Percentiles rank a stretch among this genome's conserved stretches.
Conservation (phyloP, 139 green algal genomes). For the Chlorella sp. region DNA sequence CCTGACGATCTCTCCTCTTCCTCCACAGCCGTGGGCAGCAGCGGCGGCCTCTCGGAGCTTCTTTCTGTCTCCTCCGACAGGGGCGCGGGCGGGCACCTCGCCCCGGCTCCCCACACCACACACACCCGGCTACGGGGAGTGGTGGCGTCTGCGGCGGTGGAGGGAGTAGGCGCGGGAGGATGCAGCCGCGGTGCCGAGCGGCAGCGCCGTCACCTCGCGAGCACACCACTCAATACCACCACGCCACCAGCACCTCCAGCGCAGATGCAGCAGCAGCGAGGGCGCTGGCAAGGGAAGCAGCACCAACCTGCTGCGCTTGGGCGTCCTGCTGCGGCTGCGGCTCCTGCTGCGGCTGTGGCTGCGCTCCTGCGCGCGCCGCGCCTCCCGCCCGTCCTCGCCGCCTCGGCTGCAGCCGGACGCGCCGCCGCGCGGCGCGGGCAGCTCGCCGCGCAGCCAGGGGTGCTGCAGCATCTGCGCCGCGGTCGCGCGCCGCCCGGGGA, state of each 20-base stretch:
- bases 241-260: not conserved
- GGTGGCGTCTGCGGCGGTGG: not conserved
- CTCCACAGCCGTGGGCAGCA: too few relatives aligned
- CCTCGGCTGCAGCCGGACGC: not conserved
- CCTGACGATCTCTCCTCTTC: too few relatives aligned
- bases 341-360: constrained; percentile 15
- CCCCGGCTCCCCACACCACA: too few relatives aligned
- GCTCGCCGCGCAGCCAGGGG: constrained; percentile 78
- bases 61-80: too few relatives aligned
- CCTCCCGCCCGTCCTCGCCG: constrained; percentile 6
- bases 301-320: constrained; percentile 31
- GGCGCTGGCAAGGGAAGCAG: too few relatives aligned
- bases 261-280: not conserved
- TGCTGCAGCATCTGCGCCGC: constrained; percentile 87
- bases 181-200: too few relatives aligned
- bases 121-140: too few relatives aligned
- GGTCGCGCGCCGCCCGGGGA: constrained; percentile 83
- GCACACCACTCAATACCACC: not conserved
- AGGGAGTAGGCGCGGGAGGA: not conserved
- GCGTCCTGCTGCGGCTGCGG: constrained; percentile 17
- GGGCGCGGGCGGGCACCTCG: too few relatives aligned
- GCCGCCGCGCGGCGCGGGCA: not conserved
- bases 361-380: constrained; percentile 7
- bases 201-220: not conserved
- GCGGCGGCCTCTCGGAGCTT: too few relatives aligned